Conservation (phyloP, 352 stramenopile species). For the Phytophthora quininea region DNA sequence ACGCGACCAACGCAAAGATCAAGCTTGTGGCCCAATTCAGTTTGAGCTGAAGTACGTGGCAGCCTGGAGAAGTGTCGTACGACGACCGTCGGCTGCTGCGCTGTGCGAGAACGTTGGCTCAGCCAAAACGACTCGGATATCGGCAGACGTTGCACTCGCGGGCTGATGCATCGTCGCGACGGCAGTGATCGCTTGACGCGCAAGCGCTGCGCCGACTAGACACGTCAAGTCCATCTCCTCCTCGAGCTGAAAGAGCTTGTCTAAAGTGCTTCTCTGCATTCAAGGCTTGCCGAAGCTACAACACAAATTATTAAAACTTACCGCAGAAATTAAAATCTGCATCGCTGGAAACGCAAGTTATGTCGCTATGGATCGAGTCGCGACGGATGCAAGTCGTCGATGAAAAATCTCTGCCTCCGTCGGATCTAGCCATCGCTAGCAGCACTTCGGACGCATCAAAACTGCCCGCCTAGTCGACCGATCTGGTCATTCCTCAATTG, state of each 20-base stretch:
- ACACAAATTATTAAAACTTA: background rate
- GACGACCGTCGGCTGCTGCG: background rate
- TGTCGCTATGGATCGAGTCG: too few relatives aligned
- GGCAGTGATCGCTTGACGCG: background rate
- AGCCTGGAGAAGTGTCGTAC: background rate
- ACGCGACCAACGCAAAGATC: too few relatives aligned
- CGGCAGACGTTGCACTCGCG: slow-evolving; percentile 1
- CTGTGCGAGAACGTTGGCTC: background rate
- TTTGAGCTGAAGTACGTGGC: too few relatives aligned
- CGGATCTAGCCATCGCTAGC: background rate
- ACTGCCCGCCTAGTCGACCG: background rate
- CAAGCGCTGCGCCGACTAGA: background rate
- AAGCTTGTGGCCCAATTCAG: background rate
- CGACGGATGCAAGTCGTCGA: background rate
- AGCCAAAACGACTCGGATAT: background rate
- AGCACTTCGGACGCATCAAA: too few relatives aligned
- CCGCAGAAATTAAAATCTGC: background rate
- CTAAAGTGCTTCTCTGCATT: too few relatives aligned
- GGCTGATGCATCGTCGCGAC: background rate
- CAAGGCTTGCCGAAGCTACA: too few relatives aligned
- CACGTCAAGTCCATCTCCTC: background rate
- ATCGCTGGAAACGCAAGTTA: slow-evolving; percentile 36
- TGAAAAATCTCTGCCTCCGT: too few relatives aligned
- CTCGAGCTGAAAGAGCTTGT: background rate
- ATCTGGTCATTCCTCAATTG: slow-evolving; percentile 40